Base-by-base conservation (phyloP, 148 eudicot genomes). In the Amaranthus palmeri region DNA sequence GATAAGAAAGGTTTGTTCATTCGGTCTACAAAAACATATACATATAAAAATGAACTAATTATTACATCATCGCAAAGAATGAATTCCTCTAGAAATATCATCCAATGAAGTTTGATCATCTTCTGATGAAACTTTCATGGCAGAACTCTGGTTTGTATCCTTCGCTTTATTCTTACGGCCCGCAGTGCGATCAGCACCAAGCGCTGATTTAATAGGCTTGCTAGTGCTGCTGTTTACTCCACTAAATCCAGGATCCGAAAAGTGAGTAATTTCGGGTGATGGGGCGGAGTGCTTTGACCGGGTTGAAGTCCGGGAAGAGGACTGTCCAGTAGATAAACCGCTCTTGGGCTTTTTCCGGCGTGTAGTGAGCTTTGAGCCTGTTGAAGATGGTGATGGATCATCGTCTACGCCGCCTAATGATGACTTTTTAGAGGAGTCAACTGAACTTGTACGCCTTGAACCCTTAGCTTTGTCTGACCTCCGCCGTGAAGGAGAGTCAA, bases 261-360 rank as follows among this genome's bases (percentile, higher is more conserved):
- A 67, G 10, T 42, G 54, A 50, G 54, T 11, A 8, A 45, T 15
- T 7, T 67, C 77, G 4, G 17, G 46, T 9, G 61, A 25, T 25
- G 36, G 36, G 36, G 36, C 36, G 36, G 36, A 25, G 36, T 25
- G 4, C 56, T 75, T 79, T 0, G 78, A 63, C 78, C 70, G 74
- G 45, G 60, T 69, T 3, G 78, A 69, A 7, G 66, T 43, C 11
- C 54, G 43, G 10, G 69, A 65, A 1, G 68, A 62, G 13, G 67
- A 63, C 1, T 44, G 51, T 4, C 8, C 51, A 57, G 48, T 49
- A 11, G 71, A n/a, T 13, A 71, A 55, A 54, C 48, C 42, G n/a
- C 72, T 48, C 74, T 86, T 86, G 10, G 82, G 47, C 78, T 86
- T 86, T 71, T 73, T 86, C 5, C 82, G 70, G 48, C 82, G 84